Base-by-base conservation (phyloP, 495 filamentous ascomycete species). In the Ascobolus immersus region DNA sequence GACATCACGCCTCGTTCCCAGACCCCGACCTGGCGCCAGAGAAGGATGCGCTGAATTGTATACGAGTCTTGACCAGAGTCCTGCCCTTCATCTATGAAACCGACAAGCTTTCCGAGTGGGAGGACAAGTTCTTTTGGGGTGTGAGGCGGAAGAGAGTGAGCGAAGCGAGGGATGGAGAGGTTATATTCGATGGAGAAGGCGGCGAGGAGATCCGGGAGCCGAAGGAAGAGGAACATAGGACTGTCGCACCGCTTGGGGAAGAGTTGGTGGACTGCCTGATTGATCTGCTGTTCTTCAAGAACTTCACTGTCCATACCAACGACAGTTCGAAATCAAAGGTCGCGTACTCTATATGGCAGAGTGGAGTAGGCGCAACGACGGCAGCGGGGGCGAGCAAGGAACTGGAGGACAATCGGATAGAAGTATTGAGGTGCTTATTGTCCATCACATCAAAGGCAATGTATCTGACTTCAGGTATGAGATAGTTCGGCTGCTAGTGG, bases 311-410 rank as follows among this genome's bases (percentile, higher is more conserved):
- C 5, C 81, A 82, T 1, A 58, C 55, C 20, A 46, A 21, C 8
- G 50, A 56, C 28, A 53, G 59, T 3, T 53, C 67, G 8, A 62
- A 71, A 28, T 69, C 67, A 23, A 92, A 90, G 50, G 73, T 92
- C 24, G 76, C 75, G 10, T 90, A 79, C 55, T 71, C 80, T 22
- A 94, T 99, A 44, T 99, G 86, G 86, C 80, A 93, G 52, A 93
- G 75, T 44, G 86, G 86, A 17, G 84, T 99, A 29, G 86, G 86
- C 2, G 94, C 84, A 55, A 90, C 90, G 50, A 77, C 75, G 5
- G 62, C 78, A 1, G 71, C 92, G 51, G 73, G 73, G 12, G 78
- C 82, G 13, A 90, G 65, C 24, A 92, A 77, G 52, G 77, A 92
- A 39, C 67, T 75, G 30, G 86, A 99, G 55, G 81, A 62, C 52